These are phyloP conservation scores for Penicillium sp. DNA, from an alignment of 2,329 filamentous ascomycete species.

Conservation along the genomic window DNA sequence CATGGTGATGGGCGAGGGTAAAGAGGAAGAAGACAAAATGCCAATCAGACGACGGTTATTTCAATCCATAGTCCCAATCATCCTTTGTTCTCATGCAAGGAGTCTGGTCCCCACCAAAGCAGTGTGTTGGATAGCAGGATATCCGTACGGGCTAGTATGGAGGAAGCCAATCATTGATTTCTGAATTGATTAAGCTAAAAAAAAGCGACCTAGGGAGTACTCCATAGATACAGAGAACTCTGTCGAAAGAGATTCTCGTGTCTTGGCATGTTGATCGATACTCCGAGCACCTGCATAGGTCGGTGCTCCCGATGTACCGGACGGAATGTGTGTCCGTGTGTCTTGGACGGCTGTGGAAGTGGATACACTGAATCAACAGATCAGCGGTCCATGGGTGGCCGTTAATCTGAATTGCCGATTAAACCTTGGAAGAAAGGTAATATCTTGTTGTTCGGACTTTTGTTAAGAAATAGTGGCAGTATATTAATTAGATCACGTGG, in stretches of 20 bases:
- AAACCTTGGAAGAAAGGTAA: no score
- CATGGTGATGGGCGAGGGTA: slow-evolving; percentile 4
- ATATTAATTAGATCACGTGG: no score
- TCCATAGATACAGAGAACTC: neutral
- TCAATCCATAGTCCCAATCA: neutral
- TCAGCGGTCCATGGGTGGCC: no score
- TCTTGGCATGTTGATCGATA: neutral
- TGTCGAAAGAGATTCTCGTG: no score
- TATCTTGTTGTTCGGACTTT: no score
- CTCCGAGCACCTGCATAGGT: no score
- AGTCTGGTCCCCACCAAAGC: neutral
- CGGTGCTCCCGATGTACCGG: no score
- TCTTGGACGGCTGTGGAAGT: no score
- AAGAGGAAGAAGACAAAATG: neutral
- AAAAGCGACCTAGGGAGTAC: neutral
- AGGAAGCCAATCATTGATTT: neutral
- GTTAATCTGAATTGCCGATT: no score
- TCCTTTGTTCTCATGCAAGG: neutral
- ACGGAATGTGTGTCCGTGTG: no score
- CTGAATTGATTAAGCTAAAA: neutral
- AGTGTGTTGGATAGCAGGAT: neutral
- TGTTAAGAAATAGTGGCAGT: no score
- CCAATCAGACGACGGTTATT: neutral
- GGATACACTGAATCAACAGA: no score
- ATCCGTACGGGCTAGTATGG: neutral